Evolutionary conservation across 2,329 filamentous ascomycete genomes (phyloP).

Genomic region (Periconia macrospinosa): DNA sequence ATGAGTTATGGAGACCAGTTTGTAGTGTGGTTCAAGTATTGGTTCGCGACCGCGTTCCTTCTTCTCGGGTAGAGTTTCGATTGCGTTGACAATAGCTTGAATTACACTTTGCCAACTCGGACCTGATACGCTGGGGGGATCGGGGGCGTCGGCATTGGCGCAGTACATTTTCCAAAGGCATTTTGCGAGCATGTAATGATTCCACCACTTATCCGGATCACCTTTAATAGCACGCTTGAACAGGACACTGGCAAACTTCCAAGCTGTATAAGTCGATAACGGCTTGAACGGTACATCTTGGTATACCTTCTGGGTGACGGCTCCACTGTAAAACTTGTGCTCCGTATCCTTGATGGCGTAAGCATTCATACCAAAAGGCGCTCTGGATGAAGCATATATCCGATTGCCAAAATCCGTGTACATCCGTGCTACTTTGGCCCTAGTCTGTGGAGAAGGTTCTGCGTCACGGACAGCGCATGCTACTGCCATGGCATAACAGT

Average conservation of each 20-base stretch:
- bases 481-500: constrained; percentile 73
- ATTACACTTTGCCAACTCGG: constrained; percentile 53
- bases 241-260: constrained; percentile 65
- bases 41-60: constrained; percentile 70
- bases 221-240: constrained; percentile 62
- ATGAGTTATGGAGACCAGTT: constrained; percentile 78
- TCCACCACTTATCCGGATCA: constrained; percentile 65
- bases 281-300: constrained; percentile 60
- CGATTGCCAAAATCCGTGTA: constrained; percentile 70
- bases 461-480: constrained; percentile 62
- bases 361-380: constrained; percentile 68
- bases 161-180: constrained; percentile 72
- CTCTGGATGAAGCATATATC: constrained; percentile 68
- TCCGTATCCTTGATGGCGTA: constrained; percentile 63
- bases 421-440: constrained; percentile 63
- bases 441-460: constrained; percentile 57
- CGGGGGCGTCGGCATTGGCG: constrained; percentile 44
- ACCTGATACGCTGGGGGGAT: constrained; percentile 11
- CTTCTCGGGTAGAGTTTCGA: constrained; percentile 63
- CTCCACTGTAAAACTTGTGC: constrained; percentile 62
- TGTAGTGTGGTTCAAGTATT: constrained; percentile 89
- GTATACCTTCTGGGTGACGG: constrained; percentile 54
- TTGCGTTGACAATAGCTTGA: constrained; percentile 60
- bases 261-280: constrained; percentile 62
- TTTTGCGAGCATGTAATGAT: constrained; percentile 71